Conservation (phyloP, 1,139 yeast species). For the Sugiyamaella grinbergsii region DNA sequence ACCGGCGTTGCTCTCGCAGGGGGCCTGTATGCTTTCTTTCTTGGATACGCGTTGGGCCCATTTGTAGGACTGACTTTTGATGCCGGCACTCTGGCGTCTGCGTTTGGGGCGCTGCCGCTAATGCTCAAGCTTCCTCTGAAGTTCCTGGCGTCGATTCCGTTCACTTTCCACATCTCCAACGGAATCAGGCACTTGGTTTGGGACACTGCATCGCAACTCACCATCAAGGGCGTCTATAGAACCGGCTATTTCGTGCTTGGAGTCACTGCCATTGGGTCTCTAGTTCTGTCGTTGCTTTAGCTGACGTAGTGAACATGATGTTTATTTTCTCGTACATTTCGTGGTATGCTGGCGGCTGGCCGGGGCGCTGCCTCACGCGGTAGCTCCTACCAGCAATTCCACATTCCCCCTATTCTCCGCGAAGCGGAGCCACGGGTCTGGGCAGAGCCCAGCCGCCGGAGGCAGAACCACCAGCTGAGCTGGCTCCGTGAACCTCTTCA, state of each 20-base stretch:
- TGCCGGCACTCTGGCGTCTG: conserved; percentile 57
- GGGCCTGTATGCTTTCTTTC: conserved; percentile 70
- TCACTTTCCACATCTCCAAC: conserved; percentile 80
- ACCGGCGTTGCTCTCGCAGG: conserved; percentile 83
- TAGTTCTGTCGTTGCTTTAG: conserved; percentile 46
- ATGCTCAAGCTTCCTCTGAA: conserved; percentile 64
- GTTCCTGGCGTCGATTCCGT: conserved; percentile 74
- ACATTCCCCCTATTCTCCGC: not conserved
- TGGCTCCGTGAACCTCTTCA: not conserved
- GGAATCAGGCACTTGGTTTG: conserved; percentile 92
- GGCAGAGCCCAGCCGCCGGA: not conserved
- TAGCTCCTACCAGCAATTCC: conserved; percentile 9
- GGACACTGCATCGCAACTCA: conserved; percentile 82
- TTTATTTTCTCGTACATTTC: not conserved
- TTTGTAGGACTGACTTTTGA: conserved; percentile 61
- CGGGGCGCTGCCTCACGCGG: conserved; percentile 6
- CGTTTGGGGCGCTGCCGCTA: conserved; percentile 56
- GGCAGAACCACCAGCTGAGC: not conserved
- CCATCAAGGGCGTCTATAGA: conserved; percentile 83
- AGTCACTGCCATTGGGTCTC: conserved; percentile 64
- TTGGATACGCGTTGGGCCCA: conserved; percentile 72
- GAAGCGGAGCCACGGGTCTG: not conserved
- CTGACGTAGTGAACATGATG: not conserved
- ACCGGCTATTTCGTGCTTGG: conserved; percentile 88
- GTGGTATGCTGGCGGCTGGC: not conserved